Evolutionary conservation across 257 asterid genomes (phyloP).

Genomic region (Linaria vulgaris): DNA sequence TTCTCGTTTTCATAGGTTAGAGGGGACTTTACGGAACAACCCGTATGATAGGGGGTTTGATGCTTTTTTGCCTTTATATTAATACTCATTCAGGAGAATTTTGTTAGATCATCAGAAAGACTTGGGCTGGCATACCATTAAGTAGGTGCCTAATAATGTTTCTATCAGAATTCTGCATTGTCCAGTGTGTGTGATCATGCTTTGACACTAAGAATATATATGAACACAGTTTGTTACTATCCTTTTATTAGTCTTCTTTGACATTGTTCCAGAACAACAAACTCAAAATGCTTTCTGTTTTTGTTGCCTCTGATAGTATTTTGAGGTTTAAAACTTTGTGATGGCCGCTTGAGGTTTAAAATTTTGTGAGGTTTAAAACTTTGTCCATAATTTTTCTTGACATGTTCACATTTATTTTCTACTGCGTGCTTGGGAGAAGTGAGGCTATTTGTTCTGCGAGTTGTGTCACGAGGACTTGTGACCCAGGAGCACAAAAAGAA

Average conservation of each 20-base stretch:
- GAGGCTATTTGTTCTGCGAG: too few species aligned
- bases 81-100: constrained; percentile 1
- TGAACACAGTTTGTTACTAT: background rate
- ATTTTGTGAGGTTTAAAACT: too few species aligned
- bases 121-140: constrained; percentile 11
- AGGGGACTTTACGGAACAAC: too few species aligned
- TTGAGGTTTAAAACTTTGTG: too few species aligned
- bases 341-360: too few species aligned
- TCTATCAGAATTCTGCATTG: background rate
- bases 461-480: background rate
- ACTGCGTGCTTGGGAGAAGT: too few species aligned
- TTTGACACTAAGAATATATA: background rate
- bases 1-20: too few species aligned
- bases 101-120: constrained; percentile 10
- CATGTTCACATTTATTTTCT: too few species aligned
- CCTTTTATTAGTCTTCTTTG: constrained; percentile 8
- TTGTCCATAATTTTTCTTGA: too few species aligned
- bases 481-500: background rate
- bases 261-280: constrained; percentile 1
- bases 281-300: background rate
- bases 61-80: too few species aligned
- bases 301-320: too few species aligned
- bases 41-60: too few species aligned
- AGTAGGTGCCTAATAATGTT: constrained; percentile 13
- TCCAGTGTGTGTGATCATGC: constrained; percentile 4